Conservation (phyloP, 1,284 basidiomycete genomes). For the Trametes polyzona region DNA sequence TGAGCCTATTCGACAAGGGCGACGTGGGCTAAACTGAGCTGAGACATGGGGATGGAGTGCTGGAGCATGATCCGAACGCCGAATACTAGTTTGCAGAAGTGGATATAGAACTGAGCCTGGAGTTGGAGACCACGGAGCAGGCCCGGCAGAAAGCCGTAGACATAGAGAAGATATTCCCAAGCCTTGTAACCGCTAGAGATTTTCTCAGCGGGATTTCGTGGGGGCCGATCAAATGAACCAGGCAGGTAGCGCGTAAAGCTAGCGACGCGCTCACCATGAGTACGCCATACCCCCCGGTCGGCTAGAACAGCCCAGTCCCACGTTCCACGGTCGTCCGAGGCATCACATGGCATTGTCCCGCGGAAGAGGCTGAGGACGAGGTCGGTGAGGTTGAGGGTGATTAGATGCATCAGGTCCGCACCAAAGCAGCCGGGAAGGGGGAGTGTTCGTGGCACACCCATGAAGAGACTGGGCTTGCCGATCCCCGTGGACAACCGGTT, state of each 20-base stretch:
- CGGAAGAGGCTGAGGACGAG: slow-evolving; percentile 38
- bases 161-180: slow-evolving; percentile 31
- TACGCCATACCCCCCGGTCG: slow-evolving; percentile 35
- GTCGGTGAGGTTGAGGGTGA: slow-evolving; percentile 35
- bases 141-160: slow-evolving; percentile 30
- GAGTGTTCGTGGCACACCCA: slow-evolving; percentile 1
- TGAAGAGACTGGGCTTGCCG: slow-evolving; percentile 6
- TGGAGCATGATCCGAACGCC: slow-evolving; percentile 24
- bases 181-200: slow-evolving; percentile 37
- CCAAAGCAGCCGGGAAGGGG: slow-evolving; percentile 35
- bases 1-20: background rate
- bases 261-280: slow-evolving; percentile 36
- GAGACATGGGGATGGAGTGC: slow-evolving; percentile 11
- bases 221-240: slow-evolving; percentile 32
- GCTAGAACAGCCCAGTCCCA: slow-evolving; percentile 42
- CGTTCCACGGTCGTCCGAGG: background rate
- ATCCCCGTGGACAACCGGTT: background rate
- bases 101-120: slow-evolving; percentile 19
- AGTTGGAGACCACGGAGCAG: background rate
- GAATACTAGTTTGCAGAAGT: slow-evolving; percentile 31
- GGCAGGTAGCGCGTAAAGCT: slow-evolving; percentile 25
- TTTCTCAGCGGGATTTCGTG: slow-evolving; percentile 37
- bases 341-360: slow-evolving; percentile 31
- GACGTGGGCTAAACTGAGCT: slow-evolving; percentile 5
- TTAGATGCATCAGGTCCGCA: slow-evolving; percentile 44